Evolutionary conservation across 768 basidiomycete species (phyloP), one percentile per base, ranked within the genome.

Genomic region (Favolaschia claudopus): DNA sequence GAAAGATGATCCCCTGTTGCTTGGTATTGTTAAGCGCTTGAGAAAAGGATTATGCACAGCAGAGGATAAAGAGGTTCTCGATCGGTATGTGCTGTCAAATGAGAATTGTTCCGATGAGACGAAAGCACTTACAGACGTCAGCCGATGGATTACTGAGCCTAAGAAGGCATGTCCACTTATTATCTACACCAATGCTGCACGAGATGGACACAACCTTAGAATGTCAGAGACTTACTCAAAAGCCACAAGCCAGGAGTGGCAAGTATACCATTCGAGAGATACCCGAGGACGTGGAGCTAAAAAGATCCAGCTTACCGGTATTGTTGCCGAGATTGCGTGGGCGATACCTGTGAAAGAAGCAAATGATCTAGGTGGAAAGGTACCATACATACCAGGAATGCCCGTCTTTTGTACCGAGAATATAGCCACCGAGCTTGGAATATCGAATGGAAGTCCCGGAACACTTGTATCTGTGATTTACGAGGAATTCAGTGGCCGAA

Each of bases 51-150:
- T 45, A 17, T 64, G 63, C 34, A 64, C 62, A 7, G 31, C 36
- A 27, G 53, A 19, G 36, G 63, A 64, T 46, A 63, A 60, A 36
- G 45, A 50, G 13, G 12, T 57, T 17, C 62, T 64, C 4, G 54
- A 64, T 27, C n/a, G 28, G 3, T 62, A 63, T 58, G 58, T 64
- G 12, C 46, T 64, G 9, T 36, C 19, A 10, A 64, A 47, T 53
- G 31, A 39, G 22, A 17, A 62, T 5, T 62, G 54, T 38, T 4
- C 43, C 13, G 25, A 15, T 5, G 59, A 45, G 17, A 60, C 59
- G 38, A 46, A 29, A 17, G 5, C 19, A 4, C 29, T 59, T 9
- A 43, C 39, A 15, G 51, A 59, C 32, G 45, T 59, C 20, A 13
- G 15, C 19, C 24, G 28, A 5, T 59, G 58, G 58, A 53, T 59